A percentile compares a stretch with the other conserved stretches of the same genome.
These are phyloP conservation scores for Xanthoparmelia taractica DNA, from an alignment of 495 filamentous ascomycete species.

Conservation along the genomic window DNA sequence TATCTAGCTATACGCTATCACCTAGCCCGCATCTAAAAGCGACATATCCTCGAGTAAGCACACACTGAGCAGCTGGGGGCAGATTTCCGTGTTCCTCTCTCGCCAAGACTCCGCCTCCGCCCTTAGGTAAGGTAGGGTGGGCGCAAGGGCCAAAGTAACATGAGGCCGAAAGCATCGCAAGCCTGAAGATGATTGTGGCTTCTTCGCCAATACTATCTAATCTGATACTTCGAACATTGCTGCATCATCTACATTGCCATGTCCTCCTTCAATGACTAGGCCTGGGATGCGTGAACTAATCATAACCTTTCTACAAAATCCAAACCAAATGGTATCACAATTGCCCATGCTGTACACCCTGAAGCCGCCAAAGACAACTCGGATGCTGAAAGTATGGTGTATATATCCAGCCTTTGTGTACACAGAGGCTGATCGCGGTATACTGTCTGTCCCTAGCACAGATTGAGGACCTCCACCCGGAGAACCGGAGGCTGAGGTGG, in stretches of 20 bases:
- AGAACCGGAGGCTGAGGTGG: neutral
- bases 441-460: neutral
- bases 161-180: too few relatives aligned
- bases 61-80: too few relatives aligned
- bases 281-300: neutral
- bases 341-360: neutral
- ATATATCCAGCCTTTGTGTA: neutral
- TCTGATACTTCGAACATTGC: too few relatives aligned
- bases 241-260: neutral
- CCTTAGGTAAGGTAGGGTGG: too few relatives aligned
- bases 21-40: too few relatives aligned
- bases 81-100: too few relatives aligned
- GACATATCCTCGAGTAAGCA: too few relatives aligned
- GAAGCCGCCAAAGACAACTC: neutral
- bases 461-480: neutral
- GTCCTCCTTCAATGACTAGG: neutral
- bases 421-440: neutral
- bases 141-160: too few relatives aligned
- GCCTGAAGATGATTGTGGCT: too few relatives aligned
- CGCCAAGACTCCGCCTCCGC: too few relatives aligned
- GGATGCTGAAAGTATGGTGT: neutral
- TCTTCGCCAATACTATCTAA: neutral
- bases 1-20: too few relatives aligned
- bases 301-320: neutral
- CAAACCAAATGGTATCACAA: neutral